These are phyloP conservation scores for Penicillium tannophilum DNA, from an alignment of 495 filamentous ascomycete species.

Conservation along the genomic window DNA sequence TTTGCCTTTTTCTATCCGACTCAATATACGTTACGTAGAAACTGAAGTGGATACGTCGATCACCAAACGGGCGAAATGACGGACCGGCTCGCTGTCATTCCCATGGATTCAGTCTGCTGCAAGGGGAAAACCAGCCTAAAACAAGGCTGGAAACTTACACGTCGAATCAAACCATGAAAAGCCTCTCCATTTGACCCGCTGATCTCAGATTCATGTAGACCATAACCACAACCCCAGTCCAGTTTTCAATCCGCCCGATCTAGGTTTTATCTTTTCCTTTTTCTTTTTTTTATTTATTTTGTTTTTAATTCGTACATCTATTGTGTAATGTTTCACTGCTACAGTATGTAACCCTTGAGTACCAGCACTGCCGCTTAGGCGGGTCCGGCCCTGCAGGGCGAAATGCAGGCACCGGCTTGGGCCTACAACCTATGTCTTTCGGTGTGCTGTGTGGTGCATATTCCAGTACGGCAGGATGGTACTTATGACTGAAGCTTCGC, in stretches of 20 bases:
- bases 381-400: slow-evolving; percentile 24
- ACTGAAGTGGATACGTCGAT: slow-evolving; percentile 22
- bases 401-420: slow-evolving; percentile 26
- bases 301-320: background rate
- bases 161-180: slow-evolving; percentile 14
- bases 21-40: background rate
- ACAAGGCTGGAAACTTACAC: slow-evolving; percentile 8
- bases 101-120: slow-evolving; percentile 15
- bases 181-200: slow-evolving; percentile 3
- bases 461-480: background rate
- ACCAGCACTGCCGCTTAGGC: slow-evolving; percentile 18
- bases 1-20: background rate
- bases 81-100: slow-evolving; percentile 25
- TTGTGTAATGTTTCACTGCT: slow-evolving; percentile 1
- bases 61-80: slow-evolving; percentile 26
- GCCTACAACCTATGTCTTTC: background rate
- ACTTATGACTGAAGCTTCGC: background rate
- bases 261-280: background rate
- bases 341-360: slow-evolving; percentile 3
- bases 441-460: background rate
- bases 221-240: slow-evolving; percentile 10
- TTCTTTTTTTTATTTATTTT: no score
- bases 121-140: slow-evolving; percentile 18
- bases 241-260: slow-evolving; percentile 14
- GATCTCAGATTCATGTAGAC: slow-evolving; percentile 14